Evolutionary conservation across 164 flowering plant species (phyloP), one percentile per base, ranked within the genome.

Genomic region (Nymphaea thermarum): DNA sequence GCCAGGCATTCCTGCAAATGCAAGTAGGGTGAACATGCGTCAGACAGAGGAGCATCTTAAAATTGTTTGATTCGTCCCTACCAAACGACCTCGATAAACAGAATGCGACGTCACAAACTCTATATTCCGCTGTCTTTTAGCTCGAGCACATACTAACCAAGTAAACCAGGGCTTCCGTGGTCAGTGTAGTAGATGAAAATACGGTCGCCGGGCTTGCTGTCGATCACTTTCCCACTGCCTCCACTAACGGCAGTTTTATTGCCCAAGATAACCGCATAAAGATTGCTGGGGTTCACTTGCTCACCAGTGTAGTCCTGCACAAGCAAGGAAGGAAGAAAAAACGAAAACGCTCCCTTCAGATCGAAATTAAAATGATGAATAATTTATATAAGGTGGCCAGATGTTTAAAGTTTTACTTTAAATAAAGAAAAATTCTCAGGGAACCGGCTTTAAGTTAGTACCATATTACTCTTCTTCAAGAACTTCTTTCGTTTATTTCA

Each of bases 141-240:
- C n/a, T n/a, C n/a, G n/a, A 8, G 8, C 36, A 18, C 43, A 41
- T 60, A 74, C 82, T 71, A 63, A 89, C 95, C 95, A 6, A 89
- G 90, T 65, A 87, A 86, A 44, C 95, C 95, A 7, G 90, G 90
- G 18, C 95, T 92, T 25, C 95, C 95, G 72, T 89, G 92, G 69
- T 89, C 95, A 14, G 95, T 79, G 67, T 89, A 89, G 75, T 85
- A 89, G 0, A 87, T 0, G 65, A 89, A 89, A 65, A 89, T 89
- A 68, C 85, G 71, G 68, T 87, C 95, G 59, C 83, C 73, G 6
- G 83, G 77, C 64, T 80, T 83, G 79, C 91, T 89, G 41, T 77
- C 70, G 1, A 89, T 77, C 14, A 85, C 95, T 71, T 89, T 89
- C n/a, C 88, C 85, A 69, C 88, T 89, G 65, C 95, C 95, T 65